Evolutionary conservation across 768 basidiomycete species (phyloP).

Genomic region (Hemileccinum rubropunctum): DNA sequence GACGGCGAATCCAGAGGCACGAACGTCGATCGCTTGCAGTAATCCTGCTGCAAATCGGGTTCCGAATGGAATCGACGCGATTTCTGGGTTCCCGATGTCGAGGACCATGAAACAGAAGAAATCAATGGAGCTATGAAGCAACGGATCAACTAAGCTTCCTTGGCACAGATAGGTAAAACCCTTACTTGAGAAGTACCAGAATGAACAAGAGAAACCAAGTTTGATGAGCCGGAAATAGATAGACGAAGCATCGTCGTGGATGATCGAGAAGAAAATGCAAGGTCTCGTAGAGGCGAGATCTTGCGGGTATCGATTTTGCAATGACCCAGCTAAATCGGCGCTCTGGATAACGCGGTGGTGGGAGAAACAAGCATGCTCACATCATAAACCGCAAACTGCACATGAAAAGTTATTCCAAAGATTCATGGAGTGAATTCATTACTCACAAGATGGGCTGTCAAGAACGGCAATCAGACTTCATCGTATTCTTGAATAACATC

Average conservation of each 20-base stretch:
- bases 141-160: background rate
- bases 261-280: slow-evolving; percentile 92
- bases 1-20: slow-evolving; percentile 85
- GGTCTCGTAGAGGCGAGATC: slow-evolving; percentile 70
- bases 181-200: slow-evolving; percentile 65
- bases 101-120: slow-evolving; percentile 89
- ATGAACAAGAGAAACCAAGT: slow-evolving; percentile 86
- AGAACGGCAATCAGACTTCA: background rate
- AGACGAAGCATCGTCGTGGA: slow-evolving; percentile 87
- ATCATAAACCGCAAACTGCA: slow-evolving; percentile 76
- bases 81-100: slow-evolving; percentile 75
- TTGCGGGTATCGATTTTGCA: slow-evolving; percentile 54
- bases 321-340: slow-evolving; percentile 61
- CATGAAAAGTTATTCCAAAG: background rate
- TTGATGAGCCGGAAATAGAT: slow-evolving; percentile 90
- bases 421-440: background rate
- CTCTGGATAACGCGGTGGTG: slow-evolving; percentile 1
- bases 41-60: slow-evolving; percentile 71
- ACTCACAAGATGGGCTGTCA: slow-evolving; percentile 82
- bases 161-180: background rate
- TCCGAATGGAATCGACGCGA: slow-evolving; percentile 67
- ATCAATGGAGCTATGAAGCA: slow-evolving; percentile 59
- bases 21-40: slow-evolving; percentile 76
- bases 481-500: background rate
- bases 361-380: slow-evolving; percentile 42